phyloP scores from a whole-genome alignment of 2,329 filamentous ascomycete genomes.

The Aspergillus pseudoterreus region DNA sequence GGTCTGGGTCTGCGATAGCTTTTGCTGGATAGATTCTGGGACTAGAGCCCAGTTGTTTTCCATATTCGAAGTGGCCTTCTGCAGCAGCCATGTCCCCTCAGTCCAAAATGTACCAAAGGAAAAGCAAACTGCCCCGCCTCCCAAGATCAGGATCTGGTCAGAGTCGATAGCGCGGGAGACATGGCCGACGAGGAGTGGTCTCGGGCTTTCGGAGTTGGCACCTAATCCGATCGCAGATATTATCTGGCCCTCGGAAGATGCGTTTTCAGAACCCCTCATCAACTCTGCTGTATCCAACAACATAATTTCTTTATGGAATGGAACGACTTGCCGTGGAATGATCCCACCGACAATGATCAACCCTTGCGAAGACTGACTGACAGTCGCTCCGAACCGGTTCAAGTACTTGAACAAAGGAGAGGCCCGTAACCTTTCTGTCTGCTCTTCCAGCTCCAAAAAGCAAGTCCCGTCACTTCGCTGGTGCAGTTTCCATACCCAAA shows the following conservation, averaged over 20 bases:
- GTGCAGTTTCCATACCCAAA: slow-evolving; percentile 62
- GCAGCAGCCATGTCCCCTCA: slow-evolving; percentile 52
- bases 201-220: slow-evolving; percentile 31
- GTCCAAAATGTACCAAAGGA: slow-evolving; percentile 89
- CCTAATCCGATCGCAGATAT: slow-evolving; percentile 27
- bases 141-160: slow-evolving; percentile 59
- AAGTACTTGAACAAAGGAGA: slow-evolving; percentile 30
- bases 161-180: slow-evolving; percentile 50
- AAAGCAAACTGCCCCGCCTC: slow-evolving; percentile 84
- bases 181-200: slow-evolving; percentile 70
- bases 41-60: slow-evolving; percentile 33
- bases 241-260: slow-evolving; percentile 15
- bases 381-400: slow-evolving; percentile 50
- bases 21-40: slow-evolving; percentile 14
- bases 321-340: slow-evolving; percentile 31
- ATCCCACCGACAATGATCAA: slow-evolving; percentile 54
- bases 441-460: slow-evolving; percentile 22
- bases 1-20: slow-evolving; percentile 2
- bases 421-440: slow-evolving; percentile 20
- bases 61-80: slow-evolving; percentile 21
- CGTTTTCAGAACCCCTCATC: slow-evolving; percentile 14
- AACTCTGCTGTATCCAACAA: slow-evolving; percentile 27
- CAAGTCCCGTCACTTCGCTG: slow-evolving; percentile 31
- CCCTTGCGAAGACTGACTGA: slow-evolving; percentile 43
- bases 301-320: slow-evolving; percentile 53